Evolutionary conservation across 192 early-diverging fungal genomes (phyloP).

Genomic region (Coemansia sp.): DNA sequence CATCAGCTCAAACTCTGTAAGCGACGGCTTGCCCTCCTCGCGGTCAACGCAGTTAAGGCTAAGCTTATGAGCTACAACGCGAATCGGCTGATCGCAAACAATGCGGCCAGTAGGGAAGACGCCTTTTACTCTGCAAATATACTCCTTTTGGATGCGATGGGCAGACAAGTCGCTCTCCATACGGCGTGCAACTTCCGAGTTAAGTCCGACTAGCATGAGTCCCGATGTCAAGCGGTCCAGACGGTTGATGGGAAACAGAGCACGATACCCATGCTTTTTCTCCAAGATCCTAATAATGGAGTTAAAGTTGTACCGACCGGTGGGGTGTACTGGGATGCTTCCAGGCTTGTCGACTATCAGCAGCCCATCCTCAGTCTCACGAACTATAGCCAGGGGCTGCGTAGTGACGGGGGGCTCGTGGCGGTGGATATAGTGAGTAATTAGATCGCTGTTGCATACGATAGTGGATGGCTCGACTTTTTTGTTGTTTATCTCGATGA

Average conservation of each 20-base stretch:
- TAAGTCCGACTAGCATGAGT: conserved; percentile 78
- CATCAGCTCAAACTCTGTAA: conserved; percentile 76
- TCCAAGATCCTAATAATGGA: conserved; percentile 72
- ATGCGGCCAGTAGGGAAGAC: conserved; percentile 71
- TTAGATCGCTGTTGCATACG: conserved; percentile 77
- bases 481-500: conserved; percentile 81
- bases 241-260: conserved; percentile 78
- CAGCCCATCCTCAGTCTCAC: conserved; percentile 63
- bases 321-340: conserved; percentile 82
- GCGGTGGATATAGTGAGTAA: conserved; percentile 86
- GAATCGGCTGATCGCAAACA: conserved; percentile 82
- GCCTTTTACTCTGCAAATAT: conserved; percentile 86
- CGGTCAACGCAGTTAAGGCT: conserved; percentile 85
- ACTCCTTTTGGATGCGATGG: conserved; percentile 82
- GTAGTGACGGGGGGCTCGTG: conserved; percentile 93
- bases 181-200: conserved; percentile 61
- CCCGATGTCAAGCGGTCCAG: conserved; percentile 96
- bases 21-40: conserved; percentile 77
- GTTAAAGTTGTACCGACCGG: conserved; percentile 90
- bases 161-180: conserved; percentile 69
- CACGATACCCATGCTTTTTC: conserved; percentile 63
- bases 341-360: conserved; percentile 90
- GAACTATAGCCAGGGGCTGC: conserved; percentile 66
- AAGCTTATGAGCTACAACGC: conserved; percentile 83
- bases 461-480: conserved; percentile 62